Conservation (phyloP, 257 asterid genomes). For the Galeopsis tetrahit region DNA sequence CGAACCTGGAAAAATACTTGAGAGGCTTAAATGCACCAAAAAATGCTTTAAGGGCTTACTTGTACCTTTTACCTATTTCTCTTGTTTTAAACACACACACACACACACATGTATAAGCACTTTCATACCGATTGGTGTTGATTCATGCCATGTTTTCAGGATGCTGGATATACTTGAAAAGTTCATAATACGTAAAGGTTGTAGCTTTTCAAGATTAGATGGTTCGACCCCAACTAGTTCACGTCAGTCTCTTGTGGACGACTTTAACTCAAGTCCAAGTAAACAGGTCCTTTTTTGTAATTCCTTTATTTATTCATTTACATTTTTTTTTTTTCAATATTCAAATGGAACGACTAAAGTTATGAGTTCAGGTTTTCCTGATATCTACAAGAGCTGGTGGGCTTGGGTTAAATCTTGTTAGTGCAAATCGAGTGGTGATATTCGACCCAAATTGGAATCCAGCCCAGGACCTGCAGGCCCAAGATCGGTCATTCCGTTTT, state of each 20-base stretch:
- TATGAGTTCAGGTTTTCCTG: constrained; percentile 69
- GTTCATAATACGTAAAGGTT: constrained; percentile 90
- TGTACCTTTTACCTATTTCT: too few relatives aligned
- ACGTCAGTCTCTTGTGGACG: constrained; percentile 92
- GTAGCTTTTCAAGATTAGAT: constrained; percentile 85
- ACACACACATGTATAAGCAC: not conserved
- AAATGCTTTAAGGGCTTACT: too few relatives aligned
- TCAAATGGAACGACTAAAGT: constrained; percentile 17
- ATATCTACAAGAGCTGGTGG: constrained; percentile 99
- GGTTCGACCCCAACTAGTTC: constrained; percentile 86
- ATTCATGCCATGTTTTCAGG: constrained; percentile 42
- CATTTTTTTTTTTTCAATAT: not conserved
- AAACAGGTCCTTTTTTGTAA: constrained; percentile 66
- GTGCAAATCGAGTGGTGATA: constrained; percentile 93
- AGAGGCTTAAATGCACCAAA: too few relatives aligned
- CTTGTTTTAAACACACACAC: too few relatives aligned
- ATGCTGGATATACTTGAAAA: constrained; percentile 97
- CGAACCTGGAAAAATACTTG: too few relatives aligned
- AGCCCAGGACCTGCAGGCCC: constrained; percentile 98
- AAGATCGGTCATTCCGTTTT: constrained; percentile 88
- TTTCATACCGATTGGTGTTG: not conserved
- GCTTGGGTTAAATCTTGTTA: constrained; percentile 89
- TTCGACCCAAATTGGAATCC: constrained; percentile 99
- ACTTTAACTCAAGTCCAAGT: constrained; percentile 94
- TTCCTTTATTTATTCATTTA: not conserved